Percentiles rank a stretch among this genome's conserved stretches.
Conservation (phyloP, 139 green algal species). For the Astrephomene gubernaculifera region DNA sequence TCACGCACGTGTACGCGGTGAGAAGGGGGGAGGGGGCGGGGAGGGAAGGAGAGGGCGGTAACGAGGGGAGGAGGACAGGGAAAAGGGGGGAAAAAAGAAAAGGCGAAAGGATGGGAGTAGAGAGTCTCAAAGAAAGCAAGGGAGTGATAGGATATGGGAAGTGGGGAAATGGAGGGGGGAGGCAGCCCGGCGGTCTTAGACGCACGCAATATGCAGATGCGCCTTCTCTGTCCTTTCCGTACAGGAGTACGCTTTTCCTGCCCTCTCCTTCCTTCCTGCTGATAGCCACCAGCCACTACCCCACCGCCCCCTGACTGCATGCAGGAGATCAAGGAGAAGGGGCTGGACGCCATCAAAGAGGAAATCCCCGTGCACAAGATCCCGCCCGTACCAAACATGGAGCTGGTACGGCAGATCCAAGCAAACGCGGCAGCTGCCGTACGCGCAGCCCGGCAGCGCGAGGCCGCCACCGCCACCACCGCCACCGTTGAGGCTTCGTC, state of each 20-base stretch:
- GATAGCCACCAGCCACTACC: not conserved
- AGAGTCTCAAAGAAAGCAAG: too few relatives aligned
- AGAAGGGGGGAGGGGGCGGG: too few relatives aligned
- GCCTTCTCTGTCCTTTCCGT: not conserved
- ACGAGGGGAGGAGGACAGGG: too few relatives aligned
- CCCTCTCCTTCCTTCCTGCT: too few relatives aligned
- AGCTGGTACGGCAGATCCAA: not conserved
- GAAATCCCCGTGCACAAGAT: constrained; percentile 45
- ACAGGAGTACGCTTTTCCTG: not conserved
- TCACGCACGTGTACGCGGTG: constrained; percentile 40
- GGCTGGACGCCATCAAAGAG: not conserved
- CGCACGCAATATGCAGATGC: too few relatives aligned
- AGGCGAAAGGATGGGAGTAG: too few relatives aligned
- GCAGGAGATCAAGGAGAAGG: constrained; percentile 42
- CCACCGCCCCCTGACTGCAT: not conserved
- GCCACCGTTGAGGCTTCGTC: not conserved
- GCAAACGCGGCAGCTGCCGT: not conserved
- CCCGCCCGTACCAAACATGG: not conserved
- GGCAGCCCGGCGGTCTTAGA: too few relatives aligned
- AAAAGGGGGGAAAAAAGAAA: too few relatives aligned
- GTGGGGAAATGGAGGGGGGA: too few relatives aligned
- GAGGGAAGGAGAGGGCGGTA: too few relatives aligned
- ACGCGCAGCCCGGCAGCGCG: not conserved
- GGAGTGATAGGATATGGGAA: too few relatives aligned
- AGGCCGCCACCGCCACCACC: not conserved